Percentiles rank a stretch among this genome's conserved stretches.
Conservation (phyloP, 805 yeast genomes). For the Zygosaccharomyces kombuchaensis region DNA sequence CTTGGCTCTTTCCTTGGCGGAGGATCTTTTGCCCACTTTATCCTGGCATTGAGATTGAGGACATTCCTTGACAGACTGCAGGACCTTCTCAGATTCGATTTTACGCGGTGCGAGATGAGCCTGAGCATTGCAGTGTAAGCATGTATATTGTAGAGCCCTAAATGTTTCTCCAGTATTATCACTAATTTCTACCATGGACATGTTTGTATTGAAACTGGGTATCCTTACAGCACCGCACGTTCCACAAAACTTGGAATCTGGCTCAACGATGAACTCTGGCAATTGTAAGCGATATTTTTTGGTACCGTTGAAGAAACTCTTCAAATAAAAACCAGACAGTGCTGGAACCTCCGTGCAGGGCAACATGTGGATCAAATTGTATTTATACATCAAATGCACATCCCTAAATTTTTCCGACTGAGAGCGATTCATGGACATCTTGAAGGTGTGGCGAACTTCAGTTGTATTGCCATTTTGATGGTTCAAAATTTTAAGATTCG, state of each 20-base stretch:
- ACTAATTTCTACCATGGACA: conserved; percentile 5
- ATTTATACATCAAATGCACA: conserved; percentile 26
- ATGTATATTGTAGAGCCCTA: conserved; percentile 24
- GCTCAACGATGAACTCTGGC: conserved; percentile 20
- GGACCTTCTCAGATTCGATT: background rate
- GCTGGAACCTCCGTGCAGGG: conserved; percentile 22
- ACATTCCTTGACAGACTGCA: background rate
- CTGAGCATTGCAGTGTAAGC: conserved; percentile 28
- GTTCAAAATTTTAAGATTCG: background rate
- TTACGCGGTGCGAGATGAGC: conserved; percentile 15
- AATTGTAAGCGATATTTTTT: conserved; percentile 28
- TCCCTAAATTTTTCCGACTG: conserved; percentile 28
- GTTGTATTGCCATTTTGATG: background rate
- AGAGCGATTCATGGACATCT: conserved; percentile 20
- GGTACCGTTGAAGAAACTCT: conserved; percentile 29
- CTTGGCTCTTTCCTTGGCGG: conserved; percentile 41
- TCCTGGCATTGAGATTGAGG: background rate
- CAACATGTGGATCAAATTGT: conserved; percentile 27
- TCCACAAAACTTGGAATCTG: conserved; percentile 30
- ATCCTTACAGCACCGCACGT: conserved; percentile 31
- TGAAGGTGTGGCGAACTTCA: background rate
- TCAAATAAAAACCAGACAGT: conserved; percentile 31
- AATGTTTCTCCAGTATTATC: conserved; percentile 9
- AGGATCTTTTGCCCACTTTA: conserved; percentile 13
- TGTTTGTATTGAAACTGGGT: conserved; percentile 20